Percentiles rank a stretch among this genome's conserved stretches.
Conservation (phyloP, 345 rosid species). For the Cochlearia excelsa region DNA sequence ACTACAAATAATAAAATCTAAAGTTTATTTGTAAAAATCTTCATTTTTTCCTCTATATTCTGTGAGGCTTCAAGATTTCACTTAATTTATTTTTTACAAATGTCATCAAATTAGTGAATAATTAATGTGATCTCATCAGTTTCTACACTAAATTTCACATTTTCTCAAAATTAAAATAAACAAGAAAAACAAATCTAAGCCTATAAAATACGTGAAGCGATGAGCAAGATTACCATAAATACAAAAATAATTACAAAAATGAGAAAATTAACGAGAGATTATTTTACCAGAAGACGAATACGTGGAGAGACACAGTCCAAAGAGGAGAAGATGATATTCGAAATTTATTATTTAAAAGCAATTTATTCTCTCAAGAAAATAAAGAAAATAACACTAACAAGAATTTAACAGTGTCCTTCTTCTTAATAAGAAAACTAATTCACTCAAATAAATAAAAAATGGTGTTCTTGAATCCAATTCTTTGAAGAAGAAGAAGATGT, state of each 20-base stretch:
- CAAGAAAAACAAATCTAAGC: background rate
- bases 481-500: slow-evolving; percentile 5
- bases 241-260: background rate
- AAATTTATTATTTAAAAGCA: background rate
- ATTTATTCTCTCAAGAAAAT: background rate
- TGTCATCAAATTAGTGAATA: background rate
- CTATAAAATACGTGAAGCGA: too few relatives aligned
- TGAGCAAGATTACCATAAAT: slow-evolving; percentile 1
- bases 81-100: background rate
- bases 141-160: background rate
- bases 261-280: slow-evolving; percentile 14
- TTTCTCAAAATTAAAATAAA: background rate
- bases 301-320: slow-evolving; percentile 32
- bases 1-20: background rate
- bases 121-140: background rate
- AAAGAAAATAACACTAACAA: background rate
- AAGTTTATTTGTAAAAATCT: too few relatives aligned
- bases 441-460: background rate
- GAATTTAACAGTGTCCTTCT: background rate
- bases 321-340: background rate
- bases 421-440: background rate
- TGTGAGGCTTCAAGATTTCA: too few relatives aligned
- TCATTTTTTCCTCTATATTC: background rate
- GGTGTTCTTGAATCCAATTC: background rate
- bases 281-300: slow-evolving; percentile 27